Evolutionary conservation across 306 rosid genomes (phyloP), one percentile per base, ranked within the genome.

Genomic region (Gynostemma pentaphyllum): DNA sequence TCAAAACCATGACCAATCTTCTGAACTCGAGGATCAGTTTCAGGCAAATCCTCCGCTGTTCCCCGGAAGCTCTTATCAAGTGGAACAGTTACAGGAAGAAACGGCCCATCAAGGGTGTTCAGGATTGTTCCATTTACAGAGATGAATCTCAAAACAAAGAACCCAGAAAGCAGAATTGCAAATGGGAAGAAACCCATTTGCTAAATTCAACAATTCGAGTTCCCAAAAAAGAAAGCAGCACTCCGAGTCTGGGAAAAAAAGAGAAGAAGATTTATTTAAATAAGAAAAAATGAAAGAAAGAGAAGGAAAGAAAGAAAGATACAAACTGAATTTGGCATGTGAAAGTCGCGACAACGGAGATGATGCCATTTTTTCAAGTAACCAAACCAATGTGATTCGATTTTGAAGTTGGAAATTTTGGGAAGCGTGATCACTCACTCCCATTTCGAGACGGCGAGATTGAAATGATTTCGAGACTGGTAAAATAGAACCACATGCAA

Each of bases 101-200:
- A 91, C 40, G 98, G 96, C 54, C 98, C 98, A 2, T 87, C 92
- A 13, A 80, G 46, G 21, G 96, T 91, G 2, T 76, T 79, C 4
- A 85, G 89, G 54, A 87, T 68, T 59, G 14, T 68, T 1, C 74
- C 81, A 57, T 63, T 19, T 47, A 74, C 88, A n/a, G 48, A 27
- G 13, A 4, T 37, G 52, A 67, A 40, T 37, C 62, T 74, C 14
- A 69, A 15, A 27, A 47, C 69, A 64, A 79, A 46, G 72, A 79
- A 47, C 53, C 10, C 19, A 6, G 29, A 68, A 27, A 70, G 34
- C 9, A 24, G 5, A 41, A 4, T 18, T 45, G 70, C 14, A 37
- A 47, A 32, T 22, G 65, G 61, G 41, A 65, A 36, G 53, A 36
- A 77, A 61, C 75, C 70, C 90, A 88, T 82, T 49, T 64, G 68